Evolutionary conservation across 192 early-diverging fungal species (phyloP), one percentile per base, ranked within the genome.

Genomic region (Dimargaris xerosporica): DNA sequence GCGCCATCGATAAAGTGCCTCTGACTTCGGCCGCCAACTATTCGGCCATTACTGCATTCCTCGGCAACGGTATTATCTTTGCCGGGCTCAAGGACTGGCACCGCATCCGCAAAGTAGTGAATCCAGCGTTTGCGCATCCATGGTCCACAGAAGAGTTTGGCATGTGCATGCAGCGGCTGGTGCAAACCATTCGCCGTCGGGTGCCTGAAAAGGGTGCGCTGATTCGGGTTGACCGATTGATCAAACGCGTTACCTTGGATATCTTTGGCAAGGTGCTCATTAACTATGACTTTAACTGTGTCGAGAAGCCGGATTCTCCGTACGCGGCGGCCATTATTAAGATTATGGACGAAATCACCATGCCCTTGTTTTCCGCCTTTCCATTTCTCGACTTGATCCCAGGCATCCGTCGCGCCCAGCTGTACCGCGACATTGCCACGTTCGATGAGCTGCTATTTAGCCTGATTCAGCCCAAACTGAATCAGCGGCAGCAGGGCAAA

Each of bases 211-310:
- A 31, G 34, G n/a, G 16, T 12, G 17, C n/a, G 13, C 11, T 41
- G 15, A 67, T 70, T 41, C 50, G 74, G 17, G 75, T 74, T 41
- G 64, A 66, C 10, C 51, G 70, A 60, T 56, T 66, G 19, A 67
- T 71, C 51, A 39, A 39, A 39, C 66, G 80, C 30, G 66, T 75
- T 42, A 77, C 82, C 13, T 66, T 83, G 19, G 82, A 83, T 62
- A 76, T 78, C 23, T 67, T 83, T 51, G 80, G 80, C 26, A 68
- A 70, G 16, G 74, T 74, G 13, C 69, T 71, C 54, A 78, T 78
- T 71, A 74, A 70, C 50, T 77, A 70, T 34, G 73, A 81, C 61
- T 82, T 84, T 64, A 62, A 72, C 48, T 74, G 78, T 0, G 67
- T 75, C 10, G 62, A 70, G 41, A 64, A 75, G 31, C 68, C 73